Evolutionary conservation across 2,329 filamentous ascomycete species (phyloP).

Genomic region (Calonectria leucothoes): DNA sequence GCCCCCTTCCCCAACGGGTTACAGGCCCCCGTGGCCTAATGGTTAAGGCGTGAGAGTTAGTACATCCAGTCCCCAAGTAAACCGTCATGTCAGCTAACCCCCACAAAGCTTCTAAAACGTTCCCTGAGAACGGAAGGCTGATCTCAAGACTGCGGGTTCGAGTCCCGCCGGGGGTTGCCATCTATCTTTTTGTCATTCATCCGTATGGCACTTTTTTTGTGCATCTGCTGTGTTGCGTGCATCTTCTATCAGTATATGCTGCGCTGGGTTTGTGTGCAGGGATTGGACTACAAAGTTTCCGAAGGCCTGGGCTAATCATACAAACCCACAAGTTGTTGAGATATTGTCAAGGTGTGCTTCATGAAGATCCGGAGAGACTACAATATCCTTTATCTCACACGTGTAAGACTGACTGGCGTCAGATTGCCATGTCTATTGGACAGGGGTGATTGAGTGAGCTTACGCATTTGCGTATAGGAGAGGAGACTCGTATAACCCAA

Average conservation of each 20-base stretch:
- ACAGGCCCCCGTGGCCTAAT: background rate
- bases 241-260: too few relatives aligned
- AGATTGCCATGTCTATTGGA: background rate
- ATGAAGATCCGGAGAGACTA: background rate
- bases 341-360: background rate
- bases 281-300: too few relatives aligned
- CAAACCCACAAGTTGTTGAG: too few relatives aligned
- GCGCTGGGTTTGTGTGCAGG: too few relatives aligned
- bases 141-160: background rate
- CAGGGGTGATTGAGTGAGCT: background rate
- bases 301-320: too few relatives aligned
- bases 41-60: background rate
- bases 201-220: background rate
- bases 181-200: too few relatives aligned
- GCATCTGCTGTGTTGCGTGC: too few relatives aligned
- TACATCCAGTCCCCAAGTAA: too few relatives aligned
- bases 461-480: background rate
- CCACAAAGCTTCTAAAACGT: too few relatives aligned
- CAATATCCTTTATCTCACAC: background rate
- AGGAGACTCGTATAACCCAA: background rate
- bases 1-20: background rate
- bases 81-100: too few relatives aligned
- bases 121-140: too few relatives aligned
- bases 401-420: background rate
- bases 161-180: background rate